Conservation (phyloP, 768 basidiomycete species). For the Boletus pseudo-olivaceus region DNA sequence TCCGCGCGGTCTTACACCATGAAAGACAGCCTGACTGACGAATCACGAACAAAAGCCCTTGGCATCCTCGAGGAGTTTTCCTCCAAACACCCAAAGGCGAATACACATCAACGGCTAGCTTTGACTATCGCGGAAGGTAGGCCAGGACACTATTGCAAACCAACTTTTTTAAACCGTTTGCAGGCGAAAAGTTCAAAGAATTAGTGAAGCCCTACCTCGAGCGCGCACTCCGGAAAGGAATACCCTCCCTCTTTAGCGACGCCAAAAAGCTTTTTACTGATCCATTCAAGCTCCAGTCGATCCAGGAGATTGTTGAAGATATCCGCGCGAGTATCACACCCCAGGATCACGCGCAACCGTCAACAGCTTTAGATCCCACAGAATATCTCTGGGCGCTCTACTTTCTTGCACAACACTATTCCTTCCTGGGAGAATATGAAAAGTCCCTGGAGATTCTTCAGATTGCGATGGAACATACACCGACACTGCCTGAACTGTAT, state of each 20-base stretch:
- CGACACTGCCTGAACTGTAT: slow-evolving; percentile 87
- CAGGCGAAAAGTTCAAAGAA: slow-evolving; percentile 65
- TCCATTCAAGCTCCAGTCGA: slow-evolving; percentile 54
- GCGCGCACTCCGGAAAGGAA: slow-evolving; percentile 71
- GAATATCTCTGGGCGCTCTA: slow-evolving; percentile 93
- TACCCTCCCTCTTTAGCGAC: slow-evolving; percentile 92
- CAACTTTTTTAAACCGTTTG: not conserved
- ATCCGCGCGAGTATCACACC: slow-evolving; percentile 36
- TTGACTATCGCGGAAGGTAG: slow-evolving; percentile 60
- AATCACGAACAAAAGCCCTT: slow-evolving; percentile 51
- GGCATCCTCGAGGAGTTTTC: slow-evolving; percentile 57
- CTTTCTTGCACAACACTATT: slow-evolving; percentile 89
- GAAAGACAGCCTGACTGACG: slow-evolving; percentile 44
- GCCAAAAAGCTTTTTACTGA: slow-evolving; percentile 80
- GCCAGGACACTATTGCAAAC: not conserved
- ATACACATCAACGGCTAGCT: slow-evolving; percentile 69
- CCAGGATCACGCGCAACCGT: slow-evolving; percentile 31
- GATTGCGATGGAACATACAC: slow-evolving; percentile 75
- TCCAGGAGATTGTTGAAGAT: slow-evolving; percentile 68
- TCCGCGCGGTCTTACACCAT: slow-evolving; percentile 12
- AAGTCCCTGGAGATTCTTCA: slow-evolving; percentile 61
- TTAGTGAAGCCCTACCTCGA: slow-evolving; percentile 66
- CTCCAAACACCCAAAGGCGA: slow-evolving; percentile 60
- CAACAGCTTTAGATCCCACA: slow-evolving; percentile 50
- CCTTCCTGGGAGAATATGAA: slow-evolving; percentile 47